Evolutionary conservation across 176 grass and related monocot species (phyloP), one percentile per base, ranked within the genome.

Genomic region (Aegilops tauschii): DNA sequence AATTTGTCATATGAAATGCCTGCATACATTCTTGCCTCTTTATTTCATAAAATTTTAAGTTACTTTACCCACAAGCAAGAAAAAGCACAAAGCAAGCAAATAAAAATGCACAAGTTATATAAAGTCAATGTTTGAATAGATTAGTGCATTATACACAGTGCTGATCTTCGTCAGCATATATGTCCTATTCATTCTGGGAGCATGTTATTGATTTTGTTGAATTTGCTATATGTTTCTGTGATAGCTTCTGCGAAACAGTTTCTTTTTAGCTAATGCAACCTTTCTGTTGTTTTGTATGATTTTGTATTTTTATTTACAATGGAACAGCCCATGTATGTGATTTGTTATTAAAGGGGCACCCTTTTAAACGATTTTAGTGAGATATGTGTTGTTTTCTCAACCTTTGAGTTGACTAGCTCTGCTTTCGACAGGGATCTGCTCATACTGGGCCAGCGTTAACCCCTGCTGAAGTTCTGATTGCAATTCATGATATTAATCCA

Each of bases 401-500:
- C 31, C 10, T 62, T 65, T 36, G 8, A 71, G 72, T 81, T 32
- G 27, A 77, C 39, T 81, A 64, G 56, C 45, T 74, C 73, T 78
- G 32, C 25, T 66, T 73, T 85, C 52, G 27, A 45, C 78, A 99
- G 97, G 97, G 97, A 83, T 97, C 97, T 69, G 91, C 97, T 90
- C 97, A 99, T 89, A 93, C 87, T 49, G 92, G 97, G 81, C 97
- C 97, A 80, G 97, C 92, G 44, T 93, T 99, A 86, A 99, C 97
- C 27, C 97, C 97, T 59, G 84, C 92, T 78, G 97, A 99, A 92
- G 97, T 97, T 88, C 87, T 99, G 27, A 94, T 99, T 82, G 94
- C 94, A 39, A 99, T 99, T 90, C 97, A 99, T 95, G 94, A 97
- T 86, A 97, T 99, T 87, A 87, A 87, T 86, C 91, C 92, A 84